Base-by-base conservation (phyloP, 176 grass and related monocot species). In the Oropetium thomaeum region DNA sequence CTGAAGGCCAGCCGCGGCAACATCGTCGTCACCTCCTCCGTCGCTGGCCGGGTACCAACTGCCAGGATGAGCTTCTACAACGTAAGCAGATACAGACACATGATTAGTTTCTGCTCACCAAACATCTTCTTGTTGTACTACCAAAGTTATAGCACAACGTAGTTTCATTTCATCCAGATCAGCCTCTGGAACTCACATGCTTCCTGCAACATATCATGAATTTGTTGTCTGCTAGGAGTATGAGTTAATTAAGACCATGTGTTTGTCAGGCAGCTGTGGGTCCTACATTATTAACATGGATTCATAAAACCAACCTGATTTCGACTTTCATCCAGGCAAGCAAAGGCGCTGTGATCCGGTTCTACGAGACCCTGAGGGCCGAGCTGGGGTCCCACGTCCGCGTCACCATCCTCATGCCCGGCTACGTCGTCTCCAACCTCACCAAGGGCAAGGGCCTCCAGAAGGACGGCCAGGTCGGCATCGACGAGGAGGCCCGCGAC, bases 1-100 rank as follows among this genome's bases (percentile, higher is more conserved):
- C 80, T 97, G 1, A 93, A 90, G 60, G 82, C 79, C 5, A 93
- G 82, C 83, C 66, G 67, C 0, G 93, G 93, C 67, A 97, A 87
- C 75, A 90, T 97, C 77, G 86, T 97, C 7, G 90, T 93, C 22
- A 97, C 90, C 1, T 29, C 93, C 31, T 97, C 93, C 4, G 73
- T 97, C 29, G 93, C 90, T 42, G 93, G 93, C 61, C 84, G 82
- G 61, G 85, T 90, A 40, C 90, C 93, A 0, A 72, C 71, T 6
- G 85, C 93, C 7, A 82, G 93, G 51, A 86, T 93, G 93, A 86
- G 89, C 93, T 84, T 97, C 52, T 97, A 97, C 73, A 93, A 93
- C 80, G 93, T 93, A 88, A 83, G 84, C 44, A 38, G 8, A 42
- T 19, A 16, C 8, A 17, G 33, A n/a, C 3, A 67, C 19, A 8